These are phyloP conservation scores for Daldinia vernicosa DNA, from an alignment of 495 filamentous ascomycete species.

Conservation along the genomic window DNA sequence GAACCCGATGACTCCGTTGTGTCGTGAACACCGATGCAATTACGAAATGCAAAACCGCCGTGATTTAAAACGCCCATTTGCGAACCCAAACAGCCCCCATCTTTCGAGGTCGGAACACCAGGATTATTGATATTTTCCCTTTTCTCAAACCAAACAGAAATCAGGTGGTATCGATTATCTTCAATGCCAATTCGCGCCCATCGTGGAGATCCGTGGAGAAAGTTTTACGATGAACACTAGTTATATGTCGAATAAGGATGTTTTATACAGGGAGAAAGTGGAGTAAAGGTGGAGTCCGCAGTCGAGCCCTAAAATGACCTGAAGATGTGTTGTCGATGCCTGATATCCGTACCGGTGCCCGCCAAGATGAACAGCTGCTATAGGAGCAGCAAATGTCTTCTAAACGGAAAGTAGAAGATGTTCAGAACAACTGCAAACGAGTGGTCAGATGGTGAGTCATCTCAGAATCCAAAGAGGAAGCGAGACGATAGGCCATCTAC, in stretches of 20 bases:
- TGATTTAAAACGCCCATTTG: conserved; percentile 46
- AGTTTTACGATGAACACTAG: conserved; percentile 40
- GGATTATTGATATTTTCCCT: conserved; percentile 37
- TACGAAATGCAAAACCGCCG: conserved; percentile 49
- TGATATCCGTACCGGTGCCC: conserved; percentile 46
- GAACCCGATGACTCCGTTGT: conserved; percentile 50
- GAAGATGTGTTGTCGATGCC: conserved; percentile 46
- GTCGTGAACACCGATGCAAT: conserved; percentile 52
- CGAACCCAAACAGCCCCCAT: conserved; percentile 46
- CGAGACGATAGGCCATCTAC: conserved; percentile 51
- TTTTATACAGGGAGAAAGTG: conserved; percentile 48
- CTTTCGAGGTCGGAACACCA: conserved; percentile 46
- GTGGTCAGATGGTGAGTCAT: conserved; percentile 38
- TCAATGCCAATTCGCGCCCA: conserved; percentile 42
- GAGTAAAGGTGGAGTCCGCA: conserved; percentile 37
- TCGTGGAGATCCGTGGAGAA: conserved; percentile 26
- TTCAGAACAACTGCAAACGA: conserved; percentile 43
- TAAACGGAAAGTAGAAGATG: conserved; percentile 45
- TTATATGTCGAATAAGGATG: conserved; percentile 50
- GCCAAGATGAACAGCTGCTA: conserved; percentile 47
- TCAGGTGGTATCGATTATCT: conserved; percentile 50
- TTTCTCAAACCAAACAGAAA: conserved; percentile 45
- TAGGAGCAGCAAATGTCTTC: conserved; percentile 43
- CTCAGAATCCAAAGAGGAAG: conserved; percentile 39
- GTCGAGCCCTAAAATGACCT: conserved; percentile 36